Evolutionary conservation across 352 stramenopile genomes (phyloP), one percentile per base, ranked within the genome.

Genomic region (Pythium scleroteichum): DNA sequence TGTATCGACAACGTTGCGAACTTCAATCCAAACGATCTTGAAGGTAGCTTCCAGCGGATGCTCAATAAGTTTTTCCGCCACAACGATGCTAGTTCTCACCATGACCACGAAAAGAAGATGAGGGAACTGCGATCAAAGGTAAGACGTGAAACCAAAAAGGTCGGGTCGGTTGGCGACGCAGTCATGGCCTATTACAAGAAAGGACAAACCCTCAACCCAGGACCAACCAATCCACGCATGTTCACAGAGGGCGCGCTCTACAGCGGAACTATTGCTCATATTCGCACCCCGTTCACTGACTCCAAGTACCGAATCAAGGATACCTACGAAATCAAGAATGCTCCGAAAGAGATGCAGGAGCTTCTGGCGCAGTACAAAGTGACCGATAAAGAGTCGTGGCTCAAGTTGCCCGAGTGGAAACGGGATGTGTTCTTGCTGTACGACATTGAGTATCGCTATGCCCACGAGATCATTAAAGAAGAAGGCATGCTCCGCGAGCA

Each of bases 341-440:
- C 73, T 4, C 77, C 79, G 2, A 16, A 20, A 33, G 64, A 46
- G 2, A 71, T 90, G 46, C 26, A 54, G 1, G 45, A 57, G 8
- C 59, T 91, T 2, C 66, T 91, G 3, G 20, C 17, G 2, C 69
- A 72, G 45, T 89, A 91, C 64, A 75, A 75, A 16, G 78, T 89
- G n/a, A 61, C 17, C 0, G 71, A 85, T 63, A 81, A 85, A 45
- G 47, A 59, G 6, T 75, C 73, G 14, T 91, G 82, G 82, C 46
- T 85, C 6, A 66, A 62, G 7, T 51, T 88, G 17, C 72, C 78
- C 0, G 78, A 63, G 54, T 48, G 55, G 7, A 68, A 76, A 2
- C 82, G 82, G 23, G 82, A 91, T 44, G 38, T 88, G 2, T 89
- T 91, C 39, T 53, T 91, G 51, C 59, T 91, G 3, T 91, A 89